Evolutionary conservation across 768 basidiomycete genomes (phyloP), one percentile per base, ranked within the genome.

Genomic region (Boletus subparvulus): DNA sequence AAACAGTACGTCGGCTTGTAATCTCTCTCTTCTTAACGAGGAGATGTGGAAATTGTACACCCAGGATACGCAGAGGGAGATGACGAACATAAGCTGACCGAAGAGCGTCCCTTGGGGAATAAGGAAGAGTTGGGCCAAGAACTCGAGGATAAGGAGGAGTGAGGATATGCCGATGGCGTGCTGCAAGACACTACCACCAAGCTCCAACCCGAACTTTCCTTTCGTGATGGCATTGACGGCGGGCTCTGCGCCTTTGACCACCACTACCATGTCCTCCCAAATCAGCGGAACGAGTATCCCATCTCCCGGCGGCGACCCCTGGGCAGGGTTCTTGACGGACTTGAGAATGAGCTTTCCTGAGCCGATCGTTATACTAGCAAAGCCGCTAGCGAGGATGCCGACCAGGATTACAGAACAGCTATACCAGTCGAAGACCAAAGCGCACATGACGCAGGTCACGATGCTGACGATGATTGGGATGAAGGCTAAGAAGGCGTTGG

Each of bases 81-180:
- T 51, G 26, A 75, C 52, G 47, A 75, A 74, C 69, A 75, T 66
- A 50, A 73, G 55, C 48, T 75, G 74, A 14, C 74, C 71, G 14
- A 74, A 70, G 13, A 72, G 60, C 2, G 52, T 54, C 17, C 65
- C 68, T 56, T 71, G 74, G 3, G 74, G 70, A 32, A 73, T 56
- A 42, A 75, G 62, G 36, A 74, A 50, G 16, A 74, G 65, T 39
- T 74, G 74, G 4, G 52, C n/a, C 11, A 74, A 33, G 62, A 65
- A 71, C 40, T 74, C 69, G 24, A 54, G 6, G n/a, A 66, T 61
- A 32, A 73, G 67, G 4, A 72, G 55, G 36, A 72, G 44, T 0
- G 70, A 67, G 39, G 65, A 66, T 12, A 66, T n/a, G 3, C 67
- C 68, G 35, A 72, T 60, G 21, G 47, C 48, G 17, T 60, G 47